phyloP scores from a whole-genome alignment of 176 grass and related monocot genomes.

The Lolium perenne region DNA sequence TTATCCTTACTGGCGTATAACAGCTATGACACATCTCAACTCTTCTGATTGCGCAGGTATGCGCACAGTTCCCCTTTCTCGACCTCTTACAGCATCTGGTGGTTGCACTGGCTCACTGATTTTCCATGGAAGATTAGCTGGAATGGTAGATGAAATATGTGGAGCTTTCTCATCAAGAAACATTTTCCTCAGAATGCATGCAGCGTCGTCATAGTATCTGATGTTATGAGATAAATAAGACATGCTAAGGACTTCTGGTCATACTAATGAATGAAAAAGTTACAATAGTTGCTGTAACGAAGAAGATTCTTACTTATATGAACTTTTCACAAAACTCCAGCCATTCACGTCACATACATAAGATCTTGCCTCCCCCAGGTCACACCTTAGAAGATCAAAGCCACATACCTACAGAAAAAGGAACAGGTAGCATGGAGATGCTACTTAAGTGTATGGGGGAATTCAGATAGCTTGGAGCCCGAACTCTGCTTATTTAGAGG shows the following conservation, averaged over 20 bases:
- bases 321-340: slow-evolving; percentile 98
- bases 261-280: slow-evolving; percentile 22
- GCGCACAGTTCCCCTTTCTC: slow-evolving; percentile 67
- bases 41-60: slow-evolving; percentile 89
- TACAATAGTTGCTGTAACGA: slow-evolving; percentile 16
- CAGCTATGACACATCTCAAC: slow-evolving; percentile 88
- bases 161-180: slow-evolving; percentile 97
- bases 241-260: neutral
- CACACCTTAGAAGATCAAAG: slow-evolving; percentile 91
- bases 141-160: slow-evolving; percentile 88
- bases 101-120: slow-evolving; percentile 60
- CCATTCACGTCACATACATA: slow-evolving; percentile 99
- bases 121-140: slow-evolving; percentile 91
- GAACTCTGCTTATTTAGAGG: neutral
- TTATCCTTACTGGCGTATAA: slow-evolving; percentile 92
- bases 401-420: slow-evolving; percentile 82
- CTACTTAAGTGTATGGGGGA: neutral
- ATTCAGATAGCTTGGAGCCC: slow-evolving; percentile 12
- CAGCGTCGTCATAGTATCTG: slow-evolving; percentile 96
- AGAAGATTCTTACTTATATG: slow-evolving; percentile 75
- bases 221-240: slow-evolving; percentile 36
- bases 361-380: slow-evolving; percentile 68
- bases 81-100: slow-evolving; percentile 54
- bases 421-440: slow-evolving; percentile 5
- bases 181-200: slow-evolving; percentile 94